These are phyloP conservation scores for Globisporangium parvum DNA, from an alignment of 352 stramenopile species.

Conservation along the genomic window DNA sequence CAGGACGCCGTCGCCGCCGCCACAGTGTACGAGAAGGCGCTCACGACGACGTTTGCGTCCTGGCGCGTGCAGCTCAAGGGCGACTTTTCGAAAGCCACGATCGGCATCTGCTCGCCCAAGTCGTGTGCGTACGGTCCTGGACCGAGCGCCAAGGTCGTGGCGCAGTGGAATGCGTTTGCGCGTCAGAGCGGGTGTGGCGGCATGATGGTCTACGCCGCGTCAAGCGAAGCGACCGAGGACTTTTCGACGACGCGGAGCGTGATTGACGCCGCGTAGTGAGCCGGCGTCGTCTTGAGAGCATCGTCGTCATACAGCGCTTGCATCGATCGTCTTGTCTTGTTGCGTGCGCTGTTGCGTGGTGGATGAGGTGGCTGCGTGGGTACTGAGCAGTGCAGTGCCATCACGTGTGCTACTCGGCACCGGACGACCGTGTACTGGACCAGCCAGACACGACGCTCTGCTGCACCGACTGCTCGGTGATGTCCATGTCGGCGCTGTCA, in stretches of 20 bases:
- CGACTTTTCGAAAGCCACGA: conserved; percentile 42
- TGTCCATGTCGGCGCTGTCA: conserved; percentile 23
- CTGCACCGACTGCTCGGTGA: conserved; percentile 6
- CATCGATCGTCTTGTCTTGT: neutral
- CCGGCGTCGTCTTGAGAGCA: too few relatives aligned
- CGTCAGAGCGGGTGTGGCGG: conserved; percentile 29
- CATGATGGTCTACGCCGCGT: conserved; percentile 77
- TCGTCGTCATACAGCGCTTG: neutral
- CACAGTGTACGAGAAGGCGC: conserved; percentile 41
- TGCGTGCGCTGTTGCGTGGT: neutral
- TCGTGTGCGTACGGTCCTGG: conserved; percentile 64
- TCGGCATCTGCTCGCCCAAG: conserved; percentile 43
- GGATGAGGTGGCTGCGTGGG: too few relatives aligned
- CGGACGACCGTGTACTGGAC: conserved; percentile 13
- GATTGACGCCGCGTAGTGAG: conserved; percentile 3
- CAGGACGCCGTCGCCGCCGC: conserved; percentile 31
- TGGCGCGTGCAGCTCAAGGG: conserved; percentile 40
- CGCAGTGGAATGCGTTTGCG: conserved; percentile 40
- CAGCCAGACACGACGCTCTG: conserved; percentile 1
- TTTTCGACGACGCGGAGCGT: conserved; percentile 51
- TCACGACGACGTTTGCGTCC: conserved; percentile 46
- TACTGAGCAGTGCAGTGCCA: too few relatives aligned
- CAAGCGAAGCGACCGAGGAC: conserved; percentile 38
- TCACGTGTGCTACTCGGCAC: neutral
- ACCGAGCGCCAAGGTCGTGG: conserved; percentile 45